Evolutionary conservation across 2,329 filamentous ascomycete genomes (phyloP), one percentile per base, ranked within the genome.

Genomic region (Ceratocystis eucalypticola): DNA sequence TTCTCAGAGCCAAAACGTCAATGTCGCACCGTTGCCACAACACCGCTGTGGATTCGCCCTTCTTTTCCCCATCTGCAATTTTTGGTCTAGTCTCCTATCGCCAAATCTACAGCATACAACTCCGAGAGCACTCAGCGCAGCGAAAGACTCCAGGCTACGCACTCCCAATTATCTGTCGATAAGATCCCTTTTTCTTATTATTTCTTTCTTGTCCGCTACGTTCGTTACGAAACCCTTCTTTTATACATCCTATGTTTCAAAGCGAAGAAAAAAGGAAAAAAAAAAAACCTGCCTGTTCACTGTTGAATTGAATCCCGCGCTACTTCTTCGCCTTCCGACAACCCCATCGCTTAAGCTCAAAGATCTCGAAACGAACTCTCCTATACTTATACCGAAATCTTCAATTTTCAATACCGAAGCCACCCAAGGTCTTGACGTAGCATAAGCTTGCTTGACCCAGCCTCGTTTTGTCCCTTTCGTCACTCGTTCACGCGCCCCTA

Each of bases 21-120:
- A 57, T 22, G 53, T 57, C 53, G 25, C 53, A 57, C 53, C 22
- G 53, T 57, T 57, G 53, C 53, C 53, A 17, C 53, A 30, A 28
- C 53, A 17, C 53, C 25, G 53, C 53, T 57, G 53, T 22, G 25
- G 53, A 57, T 57, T 57, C 30, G 53, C 53, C 22, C 53, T 57
- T 57, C 53, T 30, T 57, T 57, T 57, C 22, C 22, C 53, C 17
- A 17, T 57, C 8, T 22, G 46, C 46, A 50, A 50, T 22, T 50
- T 20, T 50, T n/a, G 46, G 17, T 2, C 17, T 22, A 50, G 46
- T 25, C 46, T 12, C 46, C 46, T 20, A 50, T 50, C n/a, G n/a
- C 46, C 46, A 50, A 41, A 50, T 50, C 46, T 50, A 22, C 46
- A 25, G 46, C 46, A 10, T 5, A 50, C 46, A 50, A 20, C 46